Conservation (phyloP, 208 protist genomes). For the Trypanosoma boissoni region DNA sequence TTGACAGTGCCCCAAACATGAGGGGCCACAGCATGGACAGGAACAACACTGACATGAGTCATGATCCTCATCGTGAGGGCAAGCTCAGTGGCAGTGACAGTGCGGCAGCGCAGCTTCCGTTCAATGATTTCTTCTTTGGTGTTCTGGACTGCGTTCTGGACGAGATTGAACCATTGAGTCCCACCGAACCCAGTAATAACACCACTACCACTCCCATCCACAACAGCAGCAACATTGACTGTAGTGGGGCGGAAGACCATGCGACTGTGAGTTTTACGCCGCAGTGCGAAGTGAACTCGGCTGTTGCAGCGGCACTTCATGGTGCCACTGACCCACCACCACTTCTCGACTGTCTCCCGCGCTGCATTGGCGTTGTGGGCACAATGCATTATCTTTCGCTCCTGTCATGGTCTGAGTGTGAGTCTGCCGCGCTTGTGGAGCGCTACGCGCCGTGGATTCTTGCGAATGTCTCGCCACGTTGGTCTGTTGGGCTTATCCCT, state of each 20-base stretch:
- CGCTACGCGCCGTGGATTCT: constrained; percentile 26
- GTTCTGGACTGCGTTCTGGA: too few species aligned
- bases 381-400: constrained; percentile 13
- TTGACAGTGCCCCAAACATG: constrained; percentile 20
- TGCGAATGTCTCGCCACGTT: constrained; percentile 21
- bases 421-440: constrained; percentile 5
- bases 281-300: constrained; percentile 8
- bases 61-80: too few species aligned
- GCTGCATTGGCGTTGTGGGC: constrained; percentile 25
- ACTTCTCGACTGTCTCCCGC: constrained; percentile 4
- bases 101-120: too few species aligned
- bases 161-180: constrained; percentile 6
- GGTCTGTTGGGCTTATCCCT: constrained; percentile 23
- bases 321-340: neutral
- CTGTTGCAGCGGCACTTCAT: neutral
- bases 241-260: neutral
- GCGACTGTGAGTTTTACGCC: constrained; percentile 8
- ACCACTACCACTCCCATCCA: neutral
- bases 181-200: too few species aligned
- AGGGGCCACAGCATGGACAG: too few species aligned
- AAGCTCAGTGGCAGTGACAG: too few species aligned
- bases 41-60: too few species aligned
- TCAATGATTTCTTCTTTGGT: too few species aligned
- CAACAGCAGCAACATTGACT: neutral
- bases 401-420: constrained; percentile 14